These are phyloP conservation scores for Tylopilus sp. DNA, from an alignment of 1,284 basidiomycete species.

Conservation along the genomic window DNA sequence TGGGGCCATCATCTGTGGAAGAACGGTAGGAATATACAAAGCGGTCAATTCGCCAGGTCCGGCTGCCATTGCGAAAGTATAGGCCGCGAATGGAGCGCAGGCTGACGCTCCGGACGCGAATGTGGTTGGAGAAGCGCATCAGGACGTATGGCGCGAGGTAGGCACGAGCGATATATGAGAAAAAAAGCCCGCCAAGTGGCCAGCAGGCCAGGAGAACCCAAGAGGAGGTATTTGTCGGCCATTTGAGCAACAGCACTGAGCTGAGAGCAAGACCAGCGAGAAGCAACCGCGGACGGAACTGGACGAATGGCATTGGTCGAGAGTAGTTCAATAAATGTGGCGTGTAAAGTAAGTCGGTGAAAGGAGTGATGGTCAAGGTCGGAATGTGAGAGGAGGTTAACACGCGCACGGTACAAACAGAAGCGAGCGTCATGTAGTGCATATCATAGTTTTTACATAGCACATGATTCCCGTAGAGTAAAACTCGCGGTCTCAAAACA, in stretches of 20 bases:
- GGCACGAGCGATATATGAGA: conserved; percentile 59
- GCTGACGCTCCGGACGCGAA: conserved; percentile 69
- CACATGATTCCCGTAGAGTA: conserved; percentile 18
- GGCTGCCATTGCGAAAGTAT: conserved; percentile 56
- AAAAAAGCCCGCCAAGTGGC: conserved; percentile 43
- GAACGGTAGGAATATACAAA: conserved; percentile 59
- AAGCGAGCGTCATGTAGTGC: conserved; percentile 14
- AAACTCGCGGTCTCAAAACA: conserved; percentile 57
- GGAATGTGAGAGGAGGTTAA: neutral
- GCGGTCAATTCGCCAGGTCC: conserved; percentile 61
- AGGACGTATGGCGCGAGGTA: conserved; percentile 66
- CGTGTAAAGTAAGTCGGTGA: neutral
- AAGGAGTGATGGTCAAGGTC: conserved; percentile 5
- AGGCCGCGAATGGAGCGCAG: conserved; percentile 73
- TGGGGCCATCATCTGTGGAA: conserved; percentile 43
- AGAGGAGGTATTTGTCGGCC: conserved; percentile 27
- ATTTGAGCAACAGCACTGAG: conserved; percentile 19
- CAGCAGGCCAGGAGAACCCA: conserved; percentile 33
- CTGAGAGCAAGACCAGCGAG: conserved; percentile 14
- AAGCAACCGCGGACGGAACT: conserved; percentile 10
- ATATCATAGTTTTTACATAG: conserved; percentile 28
- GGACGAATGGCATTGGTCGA: conserved; percentile 11
- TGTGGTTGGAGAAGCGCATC: conserved; percentile 54
- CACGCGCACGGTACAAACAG: conserved; percentile 16
- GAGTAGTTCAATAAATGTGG: neutral